Base-by-base conservation (phyloP, 202 grass and related monocot genomes). In the Cymbopogon flexuosus region DNA sequence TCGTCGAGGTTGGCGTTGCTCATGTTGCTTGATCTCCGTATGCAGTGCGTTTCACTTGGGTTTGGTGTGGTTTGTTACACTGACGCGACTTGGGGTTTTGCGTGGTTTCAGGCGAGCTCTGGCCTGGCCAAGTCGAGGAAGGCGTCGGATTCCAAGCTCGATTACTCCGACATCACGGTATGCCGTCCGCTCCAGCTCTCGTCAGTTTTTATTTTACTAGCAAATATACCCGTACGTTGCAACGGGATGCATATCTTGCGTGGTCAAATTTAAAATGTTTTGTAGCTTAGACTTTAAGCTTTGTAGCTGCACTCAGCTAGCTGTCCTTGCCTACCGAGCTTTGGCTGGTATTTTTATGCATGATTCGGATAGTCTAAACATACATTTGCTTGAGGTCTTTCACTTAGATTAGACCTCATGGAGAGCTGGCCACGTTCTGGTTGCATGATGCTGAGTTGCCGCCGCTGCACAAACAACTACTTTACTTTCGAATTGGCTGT, bases 151-250 rank as follows among this genome's bases (percentile, higher is more conserved):
- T 84, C 90, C 60, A 98, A 93, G 84, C 85, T 99, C 47, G 96
- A 99, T 51, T 96, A 95, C 83, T 96, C 96, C 41, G 60, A 90
- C 46, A 99, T 93, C 87, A 93, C 88, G 88, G 95, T 98, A 85
- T 65, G 80, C 16, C 27, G 33, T 27, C 35, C 51, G 21, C 31
- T 36, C 57, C 13, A 36, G 57, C 37, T 0, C 2, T 24, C n/a
- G 21, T 24, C 21, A 10, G 21, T 23, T 23, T 23, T 10, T 58
- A 23, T 22, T 1, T 58, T 0, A 27, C 27, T 27, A 27, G 27
- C 27, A 27, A 27, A 27, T 27, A 27, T 27, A 27, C 27, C 27
- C 27, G 27, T 27, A 27, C 27, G 27, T 27, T 27, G 27, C 27
- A 27, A 27, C 27, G 27, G 27, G 27, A 2, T 27, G 27, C 2